Evolutionary conservation across 441 rosid species (phyloP).

Genomic region (Adansonia grandidieri): DNA sequence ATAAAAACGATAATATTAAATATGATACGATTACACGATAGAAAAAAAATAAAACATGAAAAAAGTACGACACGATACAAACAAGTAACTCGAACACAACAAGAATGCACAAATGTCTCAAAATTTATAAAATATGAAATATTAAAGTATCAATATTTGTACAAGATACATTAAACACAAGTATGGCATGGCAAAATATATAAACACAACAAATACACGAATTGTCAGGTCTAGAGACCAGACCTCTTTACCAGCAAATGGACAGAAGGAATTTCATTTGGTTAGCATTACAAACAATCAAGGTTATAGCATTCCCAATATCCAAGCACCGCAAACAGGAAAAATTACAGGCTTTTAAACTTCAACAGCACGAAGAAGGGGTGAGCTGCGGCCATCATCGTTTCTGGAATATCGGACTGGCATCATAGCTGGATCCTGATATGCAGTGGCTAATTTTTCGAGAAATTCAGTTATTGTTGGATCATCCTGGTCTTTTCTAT

Average conservation of each 20-base stretch:
- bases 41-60: too few species aligned
- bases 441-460: slow-evolving; percentile 59
- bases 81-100: too few species aligned
- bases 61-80: too few species aligned
- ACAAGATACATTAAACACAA: too few species aligned
- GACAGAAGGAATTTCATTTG: not conserved
- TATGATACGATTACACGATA: too few species aligned
- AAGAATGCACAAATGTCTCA: too few species aligned
- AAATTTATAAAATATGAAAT: too few species aligned
- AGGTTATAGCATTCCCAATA: not conserved
- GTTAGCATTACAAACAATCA: slow-evolving; percentile 11
- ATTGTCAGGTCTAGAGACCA: not conserved
- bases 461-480: slow-evolving; percentile 62
- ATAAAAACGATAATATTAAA: too few species aligned
- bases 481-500: slow-evolving; percentile 62
- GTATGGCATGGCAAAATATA: too few species aligned
- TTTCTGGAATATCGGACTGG: slow-evolving; percentile 46
- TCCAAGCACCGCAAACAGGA: not conserved
- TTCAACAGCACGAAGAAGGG: slow-evolving; percentile 46
- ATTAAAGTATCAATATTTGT: too few species aligned
- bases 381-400: slow-evolving; percentile 45
- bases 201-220: too few species aligned
- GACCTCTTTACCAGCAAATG: not conserved
- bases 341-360: slow-evolving; percentile 26
- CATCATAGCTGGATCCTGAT: slow-evolving; percentile 71